Conservation (phyloP, 768 basidiomycete species). For the Boletus sp. region DNA sequence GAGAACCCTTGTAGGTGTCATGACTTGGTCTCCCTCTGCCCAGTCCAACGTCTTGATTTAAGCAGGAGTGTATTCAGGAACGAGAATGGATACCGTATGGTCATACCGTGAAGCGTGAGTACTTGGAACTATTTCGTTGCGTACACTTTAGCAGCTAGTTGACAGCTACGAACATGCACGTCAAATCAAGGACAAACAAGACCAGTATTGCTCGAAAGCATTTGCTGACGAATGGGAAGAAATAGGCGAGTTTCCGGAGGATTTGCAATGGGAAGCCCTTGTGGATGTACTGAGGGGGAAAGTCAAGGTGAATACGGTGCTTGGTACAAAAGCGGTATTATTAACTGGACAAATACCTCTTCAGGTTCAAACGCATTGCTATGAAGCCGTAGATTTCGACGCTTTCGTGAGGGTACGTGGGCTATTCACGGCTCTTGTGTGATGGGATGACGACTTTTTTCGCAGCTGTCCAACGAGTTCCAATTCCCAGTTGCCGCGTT, state of each 20-base stretch:
- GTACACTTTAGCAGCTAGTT: background rate
- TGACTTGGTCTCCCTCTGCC: background rate
- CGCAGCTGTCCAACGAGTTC: constrained; percentile 76
- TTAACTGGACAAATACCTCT: background rate
- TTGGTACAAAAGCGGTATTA: too few species aligned
- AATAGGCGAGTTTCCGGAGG: constrained; percentile 60
- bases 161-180: constrained; percentile 60
- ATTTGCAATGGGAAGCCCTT: constrained; percentile 67
- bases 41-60: background rate
- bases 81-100: constrained; percentile 65
- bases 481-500: constrained; percentile 72
- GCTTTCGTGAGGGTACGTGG: constrained; percentile 58
- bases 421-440: background rate
- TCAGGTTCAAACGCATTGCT: constrained; percentile 50
- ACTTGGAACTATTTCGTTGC: background rate
- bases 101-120: constrained; percentile 58
- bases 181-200: constrained; percentile 64
- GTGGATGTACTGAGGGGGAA: constrained; percentile 71
- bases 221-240: constrained; percentile 43
- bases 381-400: constrained; percentile 71
- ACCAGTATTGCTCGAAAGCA: constrained; percentile 58
- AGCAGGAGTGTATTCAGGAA: constrained; percentile 37
- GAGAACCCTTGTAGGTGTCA: constrained; percentile 53
- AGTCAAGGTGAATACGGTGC: constrained; percentile 53
- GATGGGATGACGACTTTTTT: background rate